phyloP scores from a whole-genome alignment of 345 rosid genomes.

The Eucalyptus curtisii region DNA sequence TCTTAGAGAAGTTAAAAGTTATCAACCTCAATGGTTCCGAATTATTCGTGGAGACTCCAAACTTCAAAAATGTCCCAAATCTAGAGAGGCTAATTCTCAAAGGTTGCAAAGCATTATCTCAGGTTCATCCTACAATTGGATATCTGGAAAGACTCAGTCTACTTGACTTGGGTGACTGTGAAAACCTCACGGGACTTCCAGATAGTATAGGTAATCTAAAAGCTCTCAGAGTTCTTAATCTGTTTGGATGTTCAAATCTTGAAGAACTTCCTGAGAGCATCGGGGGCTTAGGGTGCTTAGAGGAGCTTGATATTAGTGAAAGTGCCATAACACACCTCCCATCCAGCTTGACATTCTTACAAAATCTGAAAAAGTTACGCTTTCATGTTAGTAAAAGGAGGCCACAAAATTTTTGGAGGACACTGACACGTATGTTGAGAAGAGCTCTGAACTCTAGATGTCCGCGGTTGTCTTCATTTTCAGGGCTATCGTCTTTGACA shows the following conservation, averaged over 20 bases:
- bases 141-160: not conserved
- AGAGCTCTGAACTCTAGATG: not conserved
- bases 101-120: not conserved
- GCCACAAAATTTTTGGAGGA: not conserved
- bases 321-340: not conserved
- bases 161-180: not conserved
- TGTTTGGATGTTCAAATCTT: not conserved
- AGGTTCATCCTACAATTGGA: not conserved
- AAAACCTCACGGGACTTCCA: not conserved
- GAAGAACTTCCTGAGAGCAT: not conserved
- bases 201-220: not conserved
- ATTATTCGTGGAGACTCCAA: not conserved
- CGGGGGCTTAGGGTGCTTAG: not conserved
- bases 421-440: accelerated
- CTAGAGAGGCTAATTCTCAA: not conserved
- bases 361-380: not conserved
- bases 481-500: not conserved
- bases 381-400: not conserved
- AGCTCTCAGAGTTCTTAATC: not conserved
- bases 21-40: not conserved
- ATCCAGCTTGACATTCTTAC: not conserved
- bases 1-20: not conserved
- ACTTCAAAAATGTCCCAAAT: not conserved
- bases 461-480: not conserved
- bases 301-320: not conserved